These are phyloP conservation scores for Sonneratia caseolaris DNA, from an alignment of 345 rosid species.

Conservation along the genomic window DNA sequence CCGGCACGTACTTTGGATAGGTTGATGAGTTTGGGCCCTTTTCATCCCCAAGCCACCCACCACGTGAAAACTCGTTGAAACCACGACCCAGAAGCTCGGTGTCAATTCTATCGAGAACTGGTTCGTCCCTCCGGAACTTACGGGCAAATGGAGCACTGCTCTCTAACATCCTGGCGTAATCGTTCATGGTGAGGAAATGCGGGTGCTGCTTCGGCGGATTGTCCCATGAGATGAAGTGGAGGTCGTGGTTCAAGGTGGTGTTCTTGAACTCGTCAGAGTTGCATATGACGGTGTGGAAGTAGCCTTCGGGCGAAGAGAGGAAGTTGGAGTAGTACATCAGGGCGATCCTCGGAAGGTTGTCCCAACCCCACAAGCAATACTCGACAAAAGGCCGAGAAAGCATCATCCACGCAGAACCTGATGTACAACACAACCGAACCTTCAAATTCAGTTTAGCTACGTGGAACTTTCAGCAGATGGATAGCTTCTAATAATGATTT, in stretches of 20 bases:
- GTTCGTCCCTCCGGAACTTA: constrained; percentile 55
- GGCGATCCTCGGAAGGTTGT: constrained; percentile 69
- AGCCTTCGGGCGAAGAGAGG: constrained; percentile 88
- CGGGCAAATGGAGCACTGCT: constrained; percentile 84
- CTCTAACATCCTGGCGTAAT: constrained; percentile 55
- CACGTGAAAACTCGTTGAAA: constrained; percentile 43
- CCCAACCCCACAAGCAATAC: constrained; percentile 81
- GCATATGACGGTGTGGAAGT: constrained; percentile 88
- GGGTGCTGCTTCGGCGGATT: constrained; percentile 94
- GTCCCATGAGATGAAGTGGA: constrained; percentile 94
- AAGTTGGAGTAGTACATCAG: constrained; percentile 89
- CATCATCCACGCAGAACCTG: constrained; percentile 98
- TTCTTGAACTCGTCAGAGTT: constrained; percentile 59
- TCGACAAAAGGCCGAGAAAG: constrained; percentile 75
- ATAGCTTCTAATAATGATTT: too few relatives aligned
- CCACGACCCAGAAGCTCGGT: constrained; percentile 51
- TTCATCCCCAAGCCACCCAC: constrained; percentile 53
- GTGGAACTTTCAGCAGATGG: too few relatives aligned
- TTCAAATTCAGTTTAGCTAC: background rate
- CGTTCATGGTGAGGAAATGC: constrained; percentile 53
- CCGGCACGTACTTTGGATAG: constrained; percentile 6
- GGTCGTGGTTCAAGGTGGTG: constrained; percentile 76
- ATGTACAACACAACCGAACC: background rate
- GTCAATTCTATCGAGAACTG: constrained; percentile 73
- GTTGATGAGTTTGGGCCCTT: background rate